These are phyloP conservation scores for Ustilago bromivora DNA, from an alignment of 1,284 basidiomycete species.

Conservation along the genomic window DNA sequence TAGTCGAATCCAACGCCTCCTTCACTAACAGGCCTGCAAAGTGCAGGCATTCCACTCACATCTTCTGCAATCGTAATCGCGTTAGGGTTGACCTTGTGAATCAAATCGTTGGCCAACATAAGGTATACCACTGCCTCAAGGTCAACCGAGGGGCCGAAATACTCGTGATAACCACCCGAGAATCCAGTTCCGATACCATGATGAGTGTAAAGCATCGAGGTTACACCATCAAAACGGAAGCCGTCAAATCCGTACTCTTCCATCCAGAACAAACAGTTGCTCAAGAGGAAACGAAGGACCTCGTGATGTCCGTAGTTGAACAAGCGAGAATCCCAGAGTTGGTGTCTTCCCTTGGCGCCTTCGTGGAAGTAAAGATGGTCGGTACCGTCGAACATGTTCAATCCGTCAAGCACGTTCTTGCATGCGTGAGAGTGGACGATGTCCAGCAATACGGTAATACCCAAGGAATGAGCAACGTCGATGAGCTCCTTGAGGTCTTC, in stretches of 20 bases:
- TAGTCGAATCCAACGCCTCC: constrained; percentile 98
- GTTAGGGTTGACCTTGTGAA: constrained; percentile 84
- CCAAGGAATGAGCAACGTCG: constrained; percentile 92
- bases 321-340: constrained; percentile 88
- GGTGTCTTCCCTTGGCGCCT: constrained; percentile 87
- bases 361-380: constrained; percentile 98
- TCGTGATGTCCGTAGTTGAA: constrained; percentile 98
- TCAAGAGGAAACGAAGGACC: constrained; percentile 91
- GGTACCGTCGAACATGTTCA: constrained; percentile 94
- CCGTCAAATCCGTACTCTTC: constrained; percentile 96
- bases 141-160: constrained; percentile 88
- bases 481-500: constrained; percentile 95
- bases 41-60: constrained; percentile 96
- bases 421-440: constrained; percentile 98
- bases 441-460: constrained; percentile 91
- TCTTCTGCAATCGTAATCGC: constrained; percentile 95
- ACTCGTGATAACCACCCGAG: constrained; percentile 97
- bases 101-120: constrained; percentile 94
- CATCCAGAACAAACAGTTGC: constrained; percentile 94
- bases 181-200: constrained; percentile 98
- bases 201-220: constrained; percentile 97
- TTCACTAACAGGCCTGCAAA: constrained; percentile 81
- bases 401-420: constrained; percentile 95
- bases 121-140: constrained; percentile 91
- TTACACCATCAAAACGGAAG: constrained; percentile 98